Evolutionary conservation across 805 yeast genomes (phyloP), one percentile per base, ranked within the genome.

Genomic region (Metschnikowia gruessii): DNA sequence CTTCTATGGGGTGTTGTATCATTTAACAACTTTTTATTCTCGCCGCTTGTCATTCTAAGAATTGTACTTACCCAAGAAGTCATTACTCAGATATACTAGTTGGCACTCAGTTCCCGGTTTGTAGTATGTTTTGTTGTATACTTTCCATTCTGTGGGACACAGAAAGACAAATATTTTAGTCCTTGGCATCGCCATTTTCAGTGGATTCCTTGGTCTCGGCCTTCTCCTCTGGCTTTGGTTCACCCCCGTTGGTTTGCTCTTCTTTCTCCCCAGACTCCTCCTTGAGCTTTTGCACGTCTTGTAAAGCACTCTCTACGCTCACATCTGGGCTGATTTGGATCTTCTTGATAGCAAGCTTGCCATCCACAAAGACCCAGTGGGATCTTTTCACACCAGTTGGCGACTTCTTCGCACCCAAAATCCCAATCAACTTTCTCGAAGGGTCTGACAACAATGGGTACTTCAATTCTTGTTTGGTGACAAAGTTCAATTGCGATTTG

Each of bases 341-440:
- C 52, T 75, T 76, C 50, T 73, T 77, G 39, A 75, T 68, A 37
- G 68, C 70, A 55, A 90, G 73, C 52, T 80, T 76, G 12, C 97
- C 97, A 60, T 88, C 83, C 35, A 75, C 79, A 64, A 94, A 86
- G 37, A 92, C 78, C 88, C 95, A 91, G 61, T 92, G 96, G n/a
- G 96, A 87, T 62, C 99, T 80, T 45, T 82, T 79, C 41, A 85
- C 80, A 4, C 96, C 95, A 16, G 73, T 66, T 28, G 95, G 89
- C 1, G 74, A 60, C 70, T 91, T 92, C 59, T 83, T 85, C 18
- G 95, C 96, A 4, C 97, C 97, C 51, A 94, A 72, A 2, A 74
- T 63, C 0, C 82, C 83, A 56, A 94, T 81, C 50, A 92, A 72
- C 54, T 80, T 74, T 60, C 77, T 81, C 36, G 76, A 58, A 2